Percentiles rank a stretch among this genome's conserved stretches.
These are phyloP conservation scores for Serendipita sp. DNA, from an alignment of 768 basidiomycete genomes.

Conservation along the genomic window DNA sequence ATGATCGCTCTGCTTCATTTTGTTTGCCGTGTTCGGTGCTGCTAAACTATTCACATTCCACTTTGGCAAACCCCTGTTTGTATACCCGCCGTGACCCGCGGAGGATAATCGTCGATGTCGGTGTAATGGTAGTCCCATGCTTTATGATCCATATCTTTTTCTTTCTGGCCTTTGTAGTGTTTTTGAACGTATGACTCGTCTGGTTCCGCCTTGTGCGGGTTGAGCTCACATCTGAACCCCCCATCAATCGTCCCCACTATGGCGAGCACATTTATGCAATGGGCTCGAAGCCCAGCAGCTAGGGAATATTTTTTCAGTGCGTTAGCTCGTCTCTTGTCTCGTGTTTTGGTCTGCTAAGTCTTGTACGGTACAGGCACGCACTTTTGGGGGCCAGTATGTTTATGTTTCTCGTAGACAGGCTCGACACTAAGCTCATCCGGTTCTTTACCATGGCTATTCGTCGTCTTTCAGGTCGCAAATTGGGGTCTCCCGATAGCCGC, in stretches of 20 bases:
- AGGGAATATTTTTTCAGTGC: constrained; percentile 89
- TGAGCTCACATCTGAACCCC: background rate
- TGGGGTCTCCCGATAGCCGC: constrained; percentile 96
- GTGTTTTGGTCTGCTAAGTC: background rate
- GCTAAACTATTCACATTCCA: too few species aligned
- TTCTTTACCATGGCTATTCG: background rate
- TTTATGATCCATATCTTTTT: background rate
- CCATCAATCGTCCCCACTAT: constrained; percentile 21
- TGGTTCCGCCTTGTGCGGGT: too few species aligned
- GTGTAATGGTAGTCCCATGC: background rate
- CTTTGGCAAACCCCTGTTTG: too few species aligned
- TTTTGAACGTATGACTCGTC: too few species aligned
- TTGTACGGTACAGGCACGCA: constrained; percentile 57
- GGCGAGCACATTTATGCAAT: constrained; percentile 74
- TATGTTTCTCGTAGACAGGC: constrained; percentile 7
- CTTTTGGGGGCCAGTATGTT: constrained; percentile 91
- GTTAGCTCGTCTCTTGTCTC: constrained; percentile 19
- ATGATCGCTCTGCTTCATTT: too few species aligned
- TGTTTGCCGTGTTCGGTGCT: too few species aligned
- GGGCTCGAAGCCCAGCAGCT: constrained; percentile 83
- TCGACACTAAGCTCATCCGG: background rate
- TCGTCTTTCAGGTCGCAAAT: constrained; percentile 63
- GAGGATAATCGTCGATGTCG: background rate
- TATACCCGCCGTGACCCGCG: background rate
- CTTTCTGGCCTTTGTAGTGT: background rate